These are phyloP conservation scores for Flueggea neowawraea DNA, from an alignment of 441 rosid genomes.

Conservation along the genomic window DNA sequence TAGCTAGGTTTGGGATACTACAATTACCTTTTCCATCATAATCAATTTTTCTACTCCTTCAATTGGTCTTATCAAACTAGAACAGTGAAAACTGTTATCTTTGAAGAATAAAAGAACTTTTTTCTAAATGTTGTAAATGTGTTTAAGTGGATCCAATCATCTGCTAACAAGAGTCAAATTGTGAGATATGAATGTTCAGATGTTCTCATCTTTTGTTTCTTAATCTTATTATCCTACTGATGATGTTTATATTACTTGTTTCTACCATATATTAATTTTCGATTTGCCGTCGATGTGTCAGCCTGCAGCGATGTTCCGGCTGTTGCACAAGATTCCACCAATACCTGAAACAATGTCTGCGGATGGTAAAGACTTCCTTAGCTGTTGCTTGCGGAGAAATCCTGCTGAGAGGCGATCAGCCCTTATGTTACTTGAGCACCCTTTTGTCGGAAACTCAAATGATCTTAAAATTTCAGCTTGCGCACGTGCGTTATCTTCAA, in stretches of 20 bases:
- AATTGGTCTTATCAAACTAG: too few relatives aligned
- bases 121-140: too few relatives aligned
- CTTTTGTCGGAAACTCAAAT: constrained; percentile 42
- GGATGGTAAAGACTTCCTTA: constrained; percentile 60
- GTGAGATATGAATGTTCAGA: too few relatives aligned
- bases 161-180: too few relatives aligned
- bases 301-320: constrained; percentile 74
- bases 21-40: too few relatives aligned
- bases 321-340: constrained; percentile 39
- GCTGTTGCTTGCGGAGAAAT: constrained; percentile 46
- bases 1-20: too few relatives aligned
- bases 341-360: constrained; percentile 54
- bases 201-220: neutral
- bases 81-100: too few relatives aligned
- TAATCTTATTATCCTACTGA: neutral
- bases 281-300: constrained; percentile 25
- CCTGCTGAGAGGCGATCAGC: constrained; percentile 63
- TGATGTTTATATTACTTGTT: neutral
- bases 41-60: too few relatives aligned
- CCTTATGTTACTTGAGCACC: constrained; percentile 46
- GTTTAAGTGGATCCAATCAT: too few relatives aligned
- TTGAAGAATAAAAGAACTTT: too few relatives aligned
- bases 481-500: constrained; percentile 20
- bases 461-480: constrained; percentile 24
- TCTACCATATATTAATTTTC: neutral